Base-by-base conservation (phyloP, 768 basidiomycete genomes). In the Terana coerulea region DNA sequence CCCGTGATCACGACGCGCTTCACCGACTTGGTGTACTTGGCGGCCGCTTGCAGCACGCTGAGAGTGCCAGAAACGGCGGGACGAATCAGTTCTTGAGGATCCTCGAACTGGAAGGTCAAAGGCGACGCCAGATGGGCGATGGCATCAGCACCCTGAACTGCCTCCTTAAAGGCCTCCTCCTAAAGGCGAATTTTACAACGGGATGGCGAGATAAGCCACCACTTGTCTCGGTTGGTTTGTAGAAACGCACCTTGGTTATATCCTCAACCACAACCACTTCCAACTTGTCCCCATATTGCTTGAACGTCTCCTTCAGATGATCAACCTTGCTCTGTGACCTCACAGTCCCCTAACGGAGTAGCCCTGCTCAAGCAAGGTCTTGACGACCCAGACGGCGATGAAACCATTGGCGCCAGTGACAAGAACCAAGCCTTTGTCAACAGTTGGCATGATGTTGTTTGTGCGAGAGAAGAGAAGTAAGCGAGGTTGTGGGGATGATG, bases 61-160 rank as follows among this genome's bases (percentile, higher is more conserved):
- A 78, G 56, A 0, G 88, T 90, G 1, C 89, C 88, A 2, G 80
- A 69, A 4, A 90, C 77, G 22, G 88, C 88, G 3, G 90, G 90
- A 15, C 63, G 67, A 53, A 88, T 80, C 29, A 88, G 56, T 49
- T 86, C 83, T 14, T 26, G 15, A 4, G 39, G 46, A 70, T 62
- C 0, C 55, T 26, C 22, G 10, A 28, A 26, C 2, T 47, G 11
- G 15, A 34, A 34, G 41, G 25, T 26, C 26, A 36, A 43, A 31
- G 29, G 36, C 17, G 41, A 34, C n/a, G 43, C 52, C 11, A 39
- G 30, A 54, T 1, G 46, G 12, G 19, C 33, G 24, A 53, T 75
- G 56, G 73, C 69, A 52, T 75, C 72, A 7, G 70, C 75, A n/a
- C 74, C 72, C 49, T 78, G 73, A 57, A 77, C 78, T 0, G 72